Evolutionary conservation across 495 filamentous ascomycete species (phyloP), one percentile per base, ranked within the genome.

Genomic region (Neurospora cerealis): DNA sequence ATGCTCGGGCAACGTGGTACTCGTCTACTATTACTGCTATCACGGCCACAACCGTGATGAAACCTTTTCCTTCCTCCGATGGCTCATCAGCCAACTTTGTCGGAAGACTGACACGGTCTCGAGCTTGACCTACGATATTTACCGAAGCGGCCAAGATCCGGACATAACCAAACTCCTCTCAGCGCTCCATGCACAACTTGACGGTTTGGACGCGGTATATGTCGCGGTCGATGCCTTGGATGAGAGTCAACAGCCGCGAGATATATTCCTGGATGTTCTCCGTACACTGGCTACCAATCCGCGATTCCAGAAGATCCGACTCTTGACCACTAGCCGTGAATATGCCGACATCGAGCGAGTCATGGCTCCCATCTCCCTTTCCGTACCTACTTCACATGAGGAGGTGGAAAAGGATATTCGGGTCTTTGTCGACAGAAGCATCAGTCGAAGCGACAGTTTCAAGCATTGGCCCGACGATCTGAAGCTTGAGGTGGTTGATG

Each of bases 11-110:
- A 77, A 69, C 60, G 69, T 46, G 11, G 66, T 69, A 2, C 74
- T 69, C n/a, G 80, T 75, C 21, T 86, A 81, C 71, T 85, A 83
- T 42, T 85, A 85, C 46, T 86, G 83, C 70, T 79, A 79, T 46
- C 76, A 79, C 42, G 80, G 79, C 38, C 79, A 80, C 19, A 72
- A 80, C 13, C 79, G 80, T 19, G 80, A 86, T 42, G 80, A 82
- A 60, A 71, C 80, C 4, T 11, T 74, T 2, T 73, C 78, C 0
- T 78, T 83, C 34, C 72, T 83, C 28, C 73, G 78, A 39, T 79
- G 77, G 74, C 71, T 81, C 2, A 32, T 80, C 21, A 69, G 70
- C 9, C 78, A 82, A 38, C 71, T 86, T 9, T 83, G 83, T 69
- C 77, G 80, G 41, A 71, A 78, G 66, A 71, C 76, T 1, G 71